Evolutionary conservation across 805 yeast species (phyloP), one percentile per base, ranked within the genome.

Genomic region (Lipomyces oligophaga): DNA sequence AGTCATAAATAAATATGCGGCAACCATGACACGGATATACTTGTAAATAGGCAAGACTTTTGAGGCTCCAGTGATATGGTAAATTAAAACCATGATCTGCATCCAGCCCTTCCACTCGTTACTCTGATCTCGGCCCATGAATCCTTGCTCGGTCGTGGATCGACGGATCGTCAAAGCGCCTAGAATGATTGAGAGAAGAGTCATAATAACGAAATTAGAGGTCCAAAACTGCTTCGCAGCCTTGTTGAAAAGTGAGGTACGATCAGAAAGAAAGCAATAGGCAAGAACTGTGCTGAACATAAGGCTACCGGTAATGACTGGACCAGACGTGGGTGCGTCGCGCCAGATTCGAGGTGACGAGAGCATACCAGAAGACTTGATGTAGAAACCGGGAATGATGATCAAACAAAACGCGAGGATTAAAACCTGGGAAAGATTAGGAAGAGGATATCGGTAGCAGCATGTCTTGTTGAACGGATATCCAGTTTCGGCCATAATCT

Each of bases 51-150:
- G 54, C 24, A 57, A 34, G 13, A 57, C 47, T 41, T 51, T 54
- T 13, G 60, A 57, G 22, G 60, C 60, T 4, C 60, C 60, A 16
- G 60, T 57, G 43, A 57, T 57, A 34, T 57, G 60, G 37, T 57
- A 57, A 34, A 57, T 54, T 34, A 57, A 41, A 37, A 57, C 52
- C 35, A 53, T 40, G 33, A 57, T 38, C 49, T 57, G 60, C 60
- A 57, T 57, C 60, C 60, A 57, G 6, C 60, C 60, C 37, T 57
- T 57, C 60, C 60, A 57, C 30, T 57, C 60, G 25, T 57, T 52
- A 11, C 55, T 49, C 54, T 57, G 60, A 30, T 57, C 55, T n/a
- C 60, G 52, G 32, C 55, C 59, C 51, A 57, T 56, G 41, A 57
- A 57, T 6, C 58, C 51, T 33, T 48, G 55, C 38, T 54, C 59